Percentiles rank a stretch among this genome's conserved stretches.
Conservation (phyloP, 768 basidiomycete species). For the Crucibulum laeve region DNA sequence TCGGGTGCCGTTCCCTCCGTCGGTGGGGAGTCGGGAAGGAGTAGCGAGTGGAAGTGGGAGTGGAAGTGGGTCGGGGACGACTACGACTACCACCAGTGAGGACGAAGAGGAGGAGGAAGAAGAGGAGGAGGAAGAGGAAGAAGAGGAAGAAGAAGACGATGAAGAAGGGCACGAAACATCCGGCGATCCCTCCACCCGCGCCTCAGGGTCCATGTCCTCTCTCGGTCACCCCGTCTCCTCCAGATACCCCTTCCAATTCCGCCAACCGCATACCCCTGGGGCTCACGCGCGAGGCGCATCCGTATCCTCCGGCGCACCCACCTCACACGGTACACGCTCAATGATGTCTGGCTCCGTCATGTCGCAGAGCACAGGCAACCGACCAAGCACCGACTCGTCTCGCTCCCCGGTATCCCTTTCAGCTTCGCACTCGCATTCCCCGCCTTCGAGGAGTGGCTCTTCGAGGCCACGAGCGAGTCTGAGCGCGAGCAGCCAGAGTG, state of each 20-base stretch:
- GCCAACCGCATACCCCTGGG: constrained; percentile 32
- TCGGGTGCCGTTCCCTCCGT: constrained; percentile 72
- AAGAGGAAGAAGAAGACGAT: constrained; percentile 31
- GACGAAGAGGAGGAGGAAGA: constrained; percentile 22
- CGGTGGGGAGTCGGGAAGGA: constrained; percentile 23
- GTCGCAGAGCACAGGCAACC: constrained; percentile 62
- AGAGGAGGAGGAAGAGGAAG: constrained; percentile 28
- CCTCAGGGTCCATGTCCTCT: constrained; percentile 81
- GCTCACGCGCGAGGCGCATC: constrained; percentile 32
- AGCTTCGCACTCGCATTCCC: no score
- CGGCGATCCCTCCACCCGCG: constrained; percentile 45
- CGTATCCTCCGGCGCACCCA: constrained; percentile 33
- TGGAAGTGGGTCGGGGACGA: no score
- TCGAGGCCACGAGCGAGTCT: constrained; percentile 26
- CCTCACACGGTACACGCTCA: constrained; percentile 11
- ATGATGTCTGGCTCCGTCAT: constrained; percentile 24
- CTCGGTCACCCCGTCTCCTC: constrained; percentile 73
- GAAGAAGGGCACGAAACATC: constrained; percentile 33
- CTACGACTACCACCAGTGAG: no score
- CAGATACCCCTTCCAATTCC: constrained; percentile 67
- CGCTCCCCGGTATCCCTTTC: constrained; percentile 38
- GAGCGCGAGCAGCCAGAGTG: constrained; percentile 20
- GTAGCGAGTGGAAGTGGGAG: constrained; percentile 11
- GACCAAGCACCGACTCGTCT: constrained; percentile 51
- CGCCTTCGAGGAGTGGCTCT: no score